Evolutionary conservation across 768 basidiomycete species (phyloP).

Genomic region (Collybia sp.): DNA sequence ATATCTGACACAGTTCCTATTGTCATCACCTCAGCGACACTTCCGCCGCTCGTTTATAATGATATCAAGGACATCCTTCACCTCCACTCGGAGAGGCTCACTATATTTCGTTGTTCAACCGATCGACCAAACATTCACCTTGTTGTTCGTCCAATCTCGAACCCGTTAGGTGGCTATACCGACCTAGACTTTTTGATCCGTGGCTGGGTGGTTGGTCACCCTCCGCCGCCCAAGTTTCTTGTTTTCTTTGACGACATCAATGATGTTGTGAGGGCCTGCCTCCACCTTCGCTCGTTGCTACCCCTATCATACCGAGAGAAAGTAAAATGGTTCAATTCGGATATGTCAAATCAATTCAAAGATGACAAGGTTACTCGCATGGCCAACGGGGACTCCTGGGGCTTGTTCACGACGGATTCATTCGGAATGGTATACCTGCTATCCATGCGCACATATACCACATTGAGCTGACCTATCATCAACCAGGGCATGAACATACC

Average conservation of each 20-base stretch:
- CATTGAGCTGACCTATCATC: background rate
- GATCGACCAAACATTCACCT: constrained; percentile 14
- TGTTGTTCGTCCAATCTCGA: constrained; percentile 4
- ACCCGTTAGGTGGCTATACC: constrained; percentile 5
- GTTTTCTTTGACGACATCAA: constrained; percentile 21
- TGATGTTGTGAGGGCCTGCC: constrained; percentile 8
- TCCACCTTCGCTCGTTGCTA: constrained; percentile 8
- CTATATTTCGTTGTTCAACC: constrained; percentile 11
- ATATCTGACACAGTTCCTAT: constrained; percentile 17
- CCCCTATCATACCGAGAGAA: constrained; percentile 7
- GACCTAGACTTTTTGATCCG: constrained; percentile 11
- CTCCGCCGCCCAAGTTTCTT: constrained; percentile 12
- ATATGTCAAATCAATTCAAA: constrained; percentile 17
- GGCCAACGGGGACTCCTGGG: constrained; percentile 14
- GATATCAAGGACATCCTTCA: constrained; percentile 15
- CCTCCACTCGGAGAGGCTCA: constrained; percentile 7
- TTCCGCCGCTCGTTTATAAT: constrained; percentile 12
- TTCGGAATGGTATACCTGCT: constrained; percentile 29
- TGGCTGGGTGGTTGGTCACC: constrained; percentile 2
- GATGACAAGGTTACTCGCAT: constrained; percentile 9
- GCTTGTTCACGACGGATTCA: constrained; percentile 21
- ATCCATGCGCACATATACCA: constrained; percentile 1
- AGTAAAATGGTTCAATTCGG: constrained; percentile 21
- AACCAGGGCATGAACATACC: constrained; percentile 30
- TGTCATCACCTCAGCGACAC: constrained; percentile 23